Evolutionary conservation across 352 stramenopile species (phyloP).

Genomic region (Globisporangium orthogonon): DNA sequence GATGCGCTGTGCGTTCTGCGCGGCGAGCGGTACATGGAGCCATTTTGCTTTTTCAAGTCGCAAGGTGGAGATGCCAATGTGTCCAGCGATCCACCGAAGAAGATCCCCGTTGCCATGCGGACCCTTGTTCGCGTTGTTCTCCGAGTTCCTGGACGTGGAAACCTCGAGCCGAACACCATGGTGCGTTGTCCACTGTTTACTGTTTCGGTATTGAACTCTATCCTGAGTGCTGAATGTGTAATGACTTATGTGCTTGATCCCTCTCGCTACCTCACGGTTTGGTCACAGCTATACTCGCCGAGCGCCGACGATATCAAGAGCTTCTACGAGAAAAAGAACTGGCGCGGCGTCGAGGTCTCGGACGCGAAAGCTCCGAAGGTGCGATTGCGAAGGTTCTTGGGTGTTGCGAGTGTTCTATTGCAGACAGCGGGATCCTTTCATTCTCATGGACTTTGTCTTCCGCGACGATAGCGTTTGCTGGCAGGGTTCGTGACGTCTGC

Average conservation of each 20-base stretch:
- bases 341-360: constrained; percentile 23
- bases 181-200: constrained; percentile 18
- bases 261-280: neutral
- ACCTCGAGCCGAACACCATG: constrained; percentile 51
- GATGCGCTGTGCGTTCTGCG: constrained; percentile 44
- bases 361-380: constrained; percentile 9
- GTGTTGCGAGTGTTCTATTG: neutral
- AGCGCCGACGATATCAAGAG: constrained; percentile 18
- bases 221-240: neutral
- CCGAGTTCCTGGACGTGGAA: constrained; percentile 45
- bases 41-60: constrained; percentile 51
- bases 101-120: constrained; percentile 53
- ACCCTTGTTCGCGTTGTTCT: constrained; percentile 66
- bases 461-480: constrained; percentile 22
- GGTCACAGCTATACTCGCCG: constrained; percentile 26
- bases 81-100: neutral
- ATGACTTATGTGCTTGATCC: neutral
- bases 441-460: neutral
- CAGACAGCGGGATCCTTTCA: neutral
- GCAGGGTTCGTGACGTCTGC: constrained; percentile 67
- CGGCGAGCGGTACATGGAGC: constrained; percentile 53
- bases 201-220: neutral
- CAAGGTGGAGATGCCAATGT: neutral
- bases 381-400: neutral
- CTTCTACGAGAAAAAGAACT: constrained; percentile 25